Evolutionary conservation across 2,329 filamentous ascomycete species (phyloP).

Genomic region (Xylariales sp.): DNA sequence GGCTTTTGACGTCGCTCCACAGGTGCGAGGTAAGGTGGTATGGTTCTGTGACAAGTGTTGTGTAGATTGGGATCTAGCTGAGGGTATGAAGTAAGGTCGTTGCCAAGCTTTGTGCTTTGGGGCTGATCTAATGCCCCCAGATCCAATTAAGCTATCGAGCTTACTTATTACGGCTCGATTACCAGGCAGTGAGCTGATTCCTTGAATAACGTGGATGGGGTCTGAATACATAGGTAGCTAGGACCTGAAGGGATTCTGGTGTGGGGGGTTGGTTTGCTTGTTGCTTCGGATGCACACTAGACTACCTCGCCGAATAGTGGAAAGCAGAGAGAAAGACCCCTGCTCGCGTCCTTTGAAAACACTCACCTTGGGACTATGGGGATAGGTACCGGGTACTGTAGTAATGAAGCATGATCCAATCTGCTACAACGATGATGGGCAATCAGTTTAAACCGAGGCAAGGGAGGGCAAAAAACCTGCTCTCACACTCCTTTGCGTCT

Average conservation of each 20-base stretch:
- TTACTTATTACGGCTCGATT: slow-evolving; percentile 31
- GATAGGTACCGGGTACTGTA: slow-evolving; percentile 8
- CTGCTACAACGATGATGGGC: slow-evolving; percentile 12
- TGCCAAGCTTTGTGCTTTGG: slow-evolving; percentile 30
- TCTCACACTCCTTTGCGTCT: slow-evolving; percentile 9
- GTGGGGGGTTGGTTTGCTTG: slow-evolving; percentile 18
- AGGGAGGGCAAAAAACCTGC: background rate
- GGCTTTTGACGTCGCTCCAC: slow-evolving; percentile 24
- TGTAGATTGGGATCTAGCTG: slow-evolving; percentile 28
- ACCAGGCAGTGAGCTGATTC: slow-evolving; percentile 26
- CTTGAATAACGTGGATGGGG: slow-evolving; percentile 29
- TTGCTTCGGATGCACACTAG: slow-evolving; percentile 17
- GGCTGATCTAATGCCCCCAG: slow-evolving; percentile 13
- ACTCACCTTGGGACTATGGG: slow-evolving; percentile 11
- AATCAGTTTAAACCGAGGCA: background rate
- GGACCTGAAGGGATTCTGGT: slow-evolving; percentile 28
- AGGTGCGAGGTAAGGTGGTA: slow-evolving; percentile 14
- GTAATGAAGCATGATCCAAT: slow-evolving; percentile 13
- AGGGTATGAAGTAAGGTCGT: slow-evolving; percentile 29
- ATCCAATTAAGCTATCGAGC: slow-evolving; percentile 36
- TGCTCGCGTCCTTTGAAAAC: slow-evolving; percentile 17
- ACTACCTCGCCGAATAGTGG: slow-evolving; percentile 15
- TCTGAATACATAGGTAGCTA: slow-evolving; percentile 23
- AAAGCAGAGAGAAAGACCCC: slow-evolving; percentile 14
- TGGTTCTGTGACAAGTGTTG: slow-evolving; percentile 18